Evolutionary conservation across 192 early-diverging fungal species (phyloP).

Genomic region (Funneliformis mosseae): DNA sequence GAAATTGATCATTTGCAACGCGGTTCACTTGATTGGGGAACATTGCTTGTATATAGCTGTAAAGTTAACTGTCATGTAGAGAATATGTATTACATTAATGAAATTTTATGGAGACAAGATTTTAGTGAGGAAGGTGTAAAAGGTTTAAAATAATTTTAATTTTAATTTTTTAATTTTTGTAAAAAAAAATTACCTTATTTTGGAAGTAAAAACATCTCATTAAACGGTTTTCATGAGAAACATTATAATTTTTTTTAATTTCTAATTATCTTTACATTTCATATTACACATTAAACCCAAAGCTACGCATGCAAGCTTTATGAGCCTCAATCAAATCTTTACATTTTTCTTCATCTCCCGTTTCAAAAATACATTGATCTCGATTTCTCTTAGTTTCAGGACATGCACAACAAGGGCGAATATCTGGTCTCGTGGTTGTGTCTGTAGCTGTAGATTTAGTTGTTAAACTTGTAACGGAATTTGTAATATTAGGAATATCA

Average conservation of each 20-base stretch:
- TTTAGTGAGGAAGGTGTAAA: slow-evolving; percentile 84
- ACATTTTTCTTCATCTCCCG: slow-evolving; percentile 86
- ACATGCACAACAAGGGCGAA: slow-evolving; percentile 97
- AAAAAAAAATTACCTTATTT: too few species aligned
- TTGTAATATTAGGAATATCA: background rate
- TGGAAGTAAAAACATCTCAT: too few species aligned
- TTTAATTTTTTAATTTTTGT: background rate
- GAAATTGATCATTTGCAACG: slow-evolving; percentile 67
- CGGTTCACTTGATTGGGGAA: slow-evolving; percentile 90
- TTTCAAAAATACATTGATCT: slow-evolving; percentile 85
- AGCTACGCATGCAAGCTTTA: slow-evolving; percentile 84
- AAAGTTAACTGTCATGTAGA: slow-evolving; percentile 70
- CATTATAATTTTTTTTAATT: too few species aligned
- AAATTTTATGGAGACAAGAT: slow-evolving; percentile 74
- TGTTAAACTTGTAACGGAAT: background rate
- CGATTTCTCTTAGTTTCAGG: slow-evolving; percentile 91
- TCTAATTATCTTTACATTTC: too few species aligned
- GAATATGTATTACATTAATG: slow-evolving; percentile 63
- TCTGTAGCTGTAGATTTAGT: background rate
- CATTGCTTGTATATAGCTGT: slow-evolving; percentile 85
- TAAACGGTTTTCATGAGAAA: too few species aligned
- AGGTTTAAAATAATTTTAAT: background rate
- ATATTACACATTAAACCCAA: slow-evolving; percentile 89
- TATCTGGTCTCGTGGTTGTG: slow-evolving; percentile 27
- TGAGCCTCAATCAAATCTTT: slow-evolving; percentile 85